Percentiles rank a stretch among this genome's conserved stretches.
phyloP scores from a whole-genome alignment of 2,329 filamentous ascomycete genomes.

The Colletotrichum caudatum region DNA sequence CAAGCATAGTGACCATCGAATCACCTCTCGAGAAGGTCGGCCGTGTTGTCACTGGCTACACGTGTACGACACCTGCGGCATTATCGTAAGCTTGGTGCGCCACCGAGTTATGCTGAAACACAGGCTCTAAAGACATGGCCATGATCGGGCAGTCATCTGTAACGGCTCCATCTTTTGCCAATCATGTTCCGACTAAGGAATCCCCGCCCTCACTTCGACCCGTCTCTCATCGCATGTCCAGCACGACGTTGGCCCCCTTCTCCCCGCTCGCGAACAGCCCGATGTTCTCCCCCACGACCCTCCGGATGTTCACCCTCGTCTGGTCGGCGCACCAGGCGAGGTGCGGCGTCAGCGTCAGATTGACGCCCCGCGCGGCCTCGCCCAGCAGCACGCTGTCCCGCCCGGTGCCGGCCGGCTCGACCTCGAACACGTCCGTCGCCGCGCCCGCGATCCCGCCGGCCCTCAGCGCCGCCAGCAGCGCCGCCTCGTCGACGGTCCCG shows the following conservation, averaged over 20 bases:
- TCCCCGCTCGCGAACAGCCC: conserved; percentile 30
- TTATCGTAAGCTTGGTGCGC: neutral
- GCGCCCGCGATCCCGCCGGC: conserved; percentile 50
- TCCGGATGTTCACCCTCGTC: conserved; percentile 39
- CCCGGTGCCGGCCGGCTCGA: conserved; percentile 44
- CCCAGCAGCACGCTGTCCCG: conserved; percentile 39
- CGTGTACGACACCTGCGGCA: neutral
- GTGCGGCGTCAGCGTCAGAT: conserved; percentile 51
- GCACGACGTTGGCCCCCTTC: conserved; percentile 33
- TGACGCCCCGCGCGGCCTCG: conserved; percentile 43
- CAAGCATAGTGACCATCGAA: neutral
- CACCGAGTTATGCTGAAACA: neutral
- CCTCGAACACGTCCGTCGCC: conserved; percentile 50
- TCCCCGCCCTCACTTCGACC: too few species aligned
- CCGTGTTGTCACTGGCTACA: neutral
- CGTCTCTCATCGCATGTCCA: conserved; percentile 25
- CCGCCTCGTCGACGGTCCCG: conserved; percentile 51
- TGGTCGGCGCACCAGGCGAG: conserved; percentile 43
- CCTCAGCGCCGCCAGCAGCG: conserved; percentile 49
- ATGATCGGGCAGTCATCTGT: too few species aligned
- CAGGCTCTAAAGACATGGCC: neutral
- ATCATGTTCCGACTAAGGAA: neutral
- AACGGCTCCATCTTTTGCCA: neutral
- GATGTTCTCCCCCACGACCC: conserved; percentile 40
- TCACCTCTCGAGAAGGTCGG: too few species aligned